phyloP scores from a whole-genome alignment of 345 rosid genomes.

The Citrus medica region DNA sequence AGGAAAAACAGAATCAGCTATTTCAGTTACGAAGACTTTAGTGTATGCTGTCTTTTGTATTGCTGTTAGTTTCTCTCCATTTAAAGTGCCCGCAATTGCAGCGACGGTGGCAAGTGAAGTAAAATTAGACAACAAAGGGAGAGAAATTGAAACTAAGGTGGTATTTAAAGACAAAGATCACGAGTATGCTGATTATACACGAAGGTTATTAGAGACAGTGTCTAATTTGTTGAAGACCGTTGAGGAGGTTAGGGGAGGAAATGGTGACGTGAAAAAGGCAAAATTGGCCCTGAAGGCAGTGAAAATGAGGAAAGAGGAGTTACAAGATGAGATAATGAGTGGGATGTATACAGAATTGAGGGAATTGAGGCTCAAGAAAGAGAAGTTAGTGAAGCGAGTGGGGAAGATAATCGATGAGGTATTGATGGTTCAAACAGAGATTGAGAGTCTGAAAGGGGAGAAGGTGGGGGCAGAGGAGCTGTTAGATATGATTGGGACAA shows the following conservation, averaged over 20 bases:
- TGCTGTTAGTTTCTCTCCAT: conserved; percentile 59
- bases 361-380: conserved; percentile 49
- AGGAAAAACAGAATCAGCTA: conserved; percentile 19
- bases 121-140: conserved; percentile 31
- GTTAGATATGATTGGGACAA: conserved; percentile 38
- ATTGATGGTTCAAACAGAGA: conserved; percentile 36
- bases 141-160: conserved; percentile 23
- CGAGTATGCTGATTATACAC: conserved; percentile 50
- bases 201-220: conserved; percentile 57
- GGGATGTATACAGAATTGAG: conserved; percentile 42
- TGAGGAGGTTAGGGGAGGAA: conserved; percentile 58
- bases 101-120: conserved; percentile 39
- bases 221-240: conserved; percentile 47
- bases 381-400: conserved; percentile 41
- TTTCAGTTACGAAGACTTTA: conserved; percentile 38
- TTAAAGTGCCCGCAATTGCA: conserved; percentile 55
- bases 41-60: conserved; percentile 54
- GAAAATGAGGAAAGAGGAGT: conserved; percentile 52
- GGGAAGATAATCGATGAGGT: conserved; percentile 48
- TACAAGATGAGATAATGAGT: conserved; percentile 63
- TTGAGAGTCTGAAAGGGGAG: conserved; percentile 34
- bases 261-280: conserved; percentile 39
- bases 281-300: conserved; percentile 47
- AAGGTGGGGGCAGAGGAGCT: conserved; percentile 28
- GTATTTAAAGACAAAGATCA: conserved; percentile 40